phyloP scores from a whole-genome alignment of 306 rosid species.

The Prunus salicina region DNA sequence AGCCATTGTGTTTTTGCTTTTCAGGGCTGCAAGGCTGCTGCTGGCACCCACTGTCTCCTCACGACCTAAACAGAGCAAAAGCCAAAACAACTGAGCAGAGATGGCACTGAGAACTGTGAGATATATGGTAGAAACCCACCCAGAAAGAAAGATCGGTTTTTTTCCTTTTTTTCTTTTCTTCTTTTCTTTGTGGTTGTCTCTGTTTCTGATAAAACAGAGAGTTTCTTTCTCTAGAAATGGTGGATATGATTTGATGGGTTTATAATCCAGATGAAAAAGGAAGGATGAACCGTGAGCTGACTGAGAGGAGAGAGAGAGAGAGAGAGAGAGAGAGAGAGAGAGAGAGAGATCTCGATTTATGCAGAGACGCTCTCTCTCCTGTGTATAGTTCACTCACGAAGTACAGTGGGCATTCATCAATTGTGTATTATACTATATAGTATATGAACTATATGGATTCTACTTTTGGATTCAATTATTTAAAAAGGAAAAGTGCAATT shows the following conservation, averaged over 20 bases:
- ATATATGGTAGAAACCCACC: neutral
- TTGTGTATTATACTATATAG: neutral
- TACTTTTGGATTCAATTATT: slow-evolving; percentile 13
- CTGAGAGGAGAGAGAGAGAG: neutral
- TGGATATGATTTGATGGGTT: neutral
- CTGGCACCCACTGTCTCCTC: neutral
- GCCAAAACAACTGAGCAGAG: neutral
- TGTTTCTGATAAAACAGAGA: neutral
- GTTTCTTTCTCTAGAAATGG: neutral
- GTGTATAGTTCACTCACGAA: slow-evolving; percentile 38
- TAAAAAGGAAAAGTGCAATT: slow-evolving; percentile 6
- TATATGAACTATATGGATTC: neutral
- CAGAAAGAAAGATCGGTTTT: neutral
- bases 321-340: slow-evolving; percentile 22
- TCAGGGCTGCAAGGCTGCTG: neutral
- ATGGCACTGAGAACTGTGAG: neutral
- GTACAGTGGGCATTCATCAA: slow-evolving; percentile 23
- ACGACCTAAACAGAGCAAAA: neutral
- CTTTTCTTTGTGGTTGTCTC: neutral
- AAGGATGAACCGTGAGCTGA: slow-evolving; percentile 9
- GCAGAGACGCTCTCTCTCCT: slow-evolving; percentile 31
- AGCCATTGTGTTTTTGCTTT: too few relatives aligned
- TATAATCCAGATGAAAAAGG: slow-evolving; percentile 11
- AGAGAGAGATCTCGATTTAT: slow-evolving; percentile 33
- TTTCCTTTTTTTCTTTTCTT: neutral